These are phyloP conservation scores for Inga laurina DNA, from an alignment of 306 rosid species.

Conservation along the genomic window DNA sequence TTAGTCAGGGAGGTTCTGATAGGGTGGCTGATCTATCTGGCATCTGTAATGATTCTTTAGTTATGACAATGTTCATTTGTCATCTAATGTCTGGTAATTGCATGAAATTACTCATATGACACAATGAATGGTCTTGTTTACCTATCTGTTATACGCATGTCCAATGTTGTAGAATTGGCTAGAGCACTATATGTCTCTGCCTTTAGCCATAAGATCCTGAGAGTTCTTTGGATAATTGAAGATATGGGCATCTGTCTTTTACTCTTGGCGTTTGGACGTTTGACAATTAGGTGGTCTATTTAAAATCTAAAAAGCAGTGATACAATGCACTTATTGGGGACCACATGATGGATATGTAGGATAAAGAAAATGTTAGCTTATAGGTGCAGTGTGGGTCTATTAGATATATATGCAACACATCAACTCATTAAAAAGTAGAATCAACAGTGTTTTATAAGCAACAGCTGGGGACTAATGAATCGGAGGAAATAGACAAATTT, in stretches of 20 bases:
- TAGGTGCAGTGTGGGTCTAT: background rate
- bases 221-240: background rate
- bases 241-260: slow-evolving; percentile 7
- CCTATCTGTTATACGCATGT: background rate
- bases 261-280: background rate
- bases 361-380: background rate
- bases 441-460: background rate
- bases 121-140: background rate
- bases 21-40: background rate
- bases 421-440: background rate
- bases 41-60: background rate
- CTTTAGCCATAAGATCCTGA: slow-evolving; percentile 2
- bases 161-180: background rate
- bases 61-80: slow-evolving; percentile 12
- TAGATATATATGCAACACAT: background rate
- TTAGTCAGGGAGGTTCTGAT: background rate
- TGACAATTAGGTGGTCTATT: background rate
- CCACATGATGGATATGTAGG: background rate
- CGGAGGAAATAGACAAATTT: background rate
- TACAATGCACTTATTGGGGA: background rate
- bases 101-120: background rate
- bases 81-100: background rate
- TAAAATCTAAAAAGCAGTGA: background rate
- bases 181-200: slow-evolving; percentile 8
- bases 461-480: background rate